phyloP scores from a whole-genome alignment of 228 moss, liverwort and hornwort species.

The Sphagnum fallax region DNA sequence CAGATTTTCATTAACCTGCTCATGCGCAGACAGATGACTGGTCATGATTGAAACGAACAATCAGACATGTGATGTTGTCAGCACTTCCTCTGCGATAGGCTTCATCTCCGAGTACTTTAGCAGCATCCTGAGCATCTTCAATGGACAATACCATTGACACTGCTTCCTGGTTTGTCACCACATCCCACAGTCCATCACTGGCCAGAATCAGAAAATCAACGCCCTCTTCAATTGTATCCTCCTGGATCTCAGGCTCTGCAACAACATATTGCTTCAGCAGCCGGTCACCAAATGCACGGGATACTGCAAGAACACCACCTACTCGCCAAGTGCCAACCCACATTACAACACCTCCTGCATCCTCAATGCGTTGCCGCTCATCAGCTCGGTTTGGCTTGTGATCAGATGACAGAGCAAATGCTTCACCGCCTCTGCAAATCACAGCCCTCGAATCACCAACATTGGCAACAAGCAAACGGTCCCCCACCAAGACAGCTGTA shows the following conservation, averaged over 20 bases:
- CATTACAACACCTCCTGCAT: conserved; percentile 55
- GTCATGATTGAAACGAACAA: conserved; percentile 40
- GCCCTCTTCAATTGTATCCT: conserved; percentile 48
- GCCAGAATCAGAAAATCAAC: conserved; percentile 91
- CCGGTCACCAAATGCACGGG: conserved; percentile 53
- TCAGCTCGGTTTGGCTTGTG: conserved; percentile 52
- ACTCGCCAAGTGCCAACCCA: conserved; percentile 62
- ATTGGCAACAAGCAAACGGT: conserved; percentile 86
- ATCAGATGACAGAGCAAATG: conserved; percentile 46
- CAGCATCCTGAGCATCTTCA: conserved; percentile 35
- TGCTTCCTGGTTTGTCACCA: conserved; percentile 73
- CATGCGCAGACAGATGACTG: no score
- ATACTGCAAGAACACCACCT: conserved; percentile 52
- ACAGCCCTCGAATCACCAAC: conserved; percentile 98
- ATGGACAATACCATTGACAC: conserved; percentile 46
- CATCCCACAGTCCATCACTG: conserved; percentile 97
- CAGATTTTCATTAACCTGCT: no score
- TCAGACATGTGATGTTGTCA: conserved; percentile 6
- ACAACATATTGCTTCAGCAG: conserved; percentile 52
- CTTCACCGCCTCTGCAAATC: conserved; percentile 71
- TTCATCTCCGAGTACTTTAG: conserved; percentile 33
- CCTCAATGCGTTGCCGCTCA: conserved; percentile 49
- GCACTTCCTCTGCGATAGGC: no score
- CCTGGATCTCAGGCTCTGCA: conserved; percentile 59
- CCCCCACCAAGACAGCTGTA: conserved; percentile 85